These are phyloP conservation scores for Testicularia cyperi DNA, from an alignment of 1,284 basidiomycete species.

Conservation along the genomic window DNA sequence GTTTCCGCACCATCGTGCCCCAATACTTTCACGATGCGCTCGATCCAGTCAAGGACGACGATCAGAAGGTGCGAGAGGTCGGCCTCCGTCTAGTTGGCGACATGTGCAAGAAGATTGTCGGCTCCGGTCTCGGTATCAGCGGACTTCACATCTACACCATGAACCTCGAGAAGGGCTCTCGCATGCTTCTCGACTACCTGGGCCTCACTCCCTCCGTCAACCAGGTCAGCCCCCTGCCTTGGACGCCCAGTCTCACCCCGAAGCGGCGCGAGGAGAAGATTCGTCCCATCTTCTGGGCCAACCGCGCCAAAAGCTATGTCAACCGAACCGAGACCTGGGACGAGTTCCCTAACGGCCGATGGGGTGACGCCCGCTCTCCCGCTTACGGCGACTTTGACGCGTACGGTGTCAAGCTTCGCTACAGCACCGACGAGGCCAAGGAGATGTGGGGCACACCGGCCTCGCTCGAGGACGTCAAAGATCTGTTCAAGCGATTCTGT, in stretches of 20 bases:
- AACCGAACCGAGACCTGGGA: constrained; percentile 71
- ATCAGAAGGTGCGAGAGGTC: constrained; percentile 53
- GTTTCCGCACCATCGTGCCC: constrained; percentile 84
- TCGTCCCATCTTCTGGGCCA: constrained; percentile 60
- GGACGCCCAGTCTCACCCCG: constrained; percentile 55
- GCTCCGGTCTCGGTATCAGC: constrained; percentile 48
- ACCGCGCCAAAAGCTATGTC: constrained; percentile 56
- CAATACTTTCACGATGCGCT: constrained; percentile 76
- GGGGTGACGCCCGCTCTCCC: constrained; percentile 92
- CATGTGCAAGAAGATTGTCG: constrained; percentile 56
- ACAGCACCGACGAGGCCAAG: constrained; percentile 74
- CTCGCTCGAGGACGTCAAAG: constrained; percentile 50
- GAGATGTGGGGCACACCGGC: constrained; percentile 41
- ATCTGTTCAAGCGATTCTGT: constrained; percentile 61
- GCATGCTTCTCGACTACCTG: constrained; percentile 59
- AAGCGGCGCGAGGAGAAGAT: constrained; percentile 59
- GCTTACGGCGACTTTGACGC: constrained; percentile 97
- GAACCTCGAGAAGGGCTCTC: constrained; percentile 58
- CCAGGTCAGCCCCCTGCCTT: constrained; percentile 55
- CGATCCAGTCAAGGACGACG: constrained; percentile 76
- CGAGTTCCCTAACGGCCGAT: constrained; percentile 97
- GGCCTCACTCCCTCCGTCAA: constrained; percentile 52
- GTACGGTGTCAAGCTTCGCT: constrained; percentile 68
- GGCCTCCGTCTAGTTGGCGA: constrained; percentile 55
- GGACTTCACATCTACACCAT: constrained; percentile 60